A percentile compares a stretch with the other conserved stretches of the same genome.
Evolutionary conservation across 164 flowering plant species (phyloP).

Genomic region (Aristolochia fimbriata): DNA sequence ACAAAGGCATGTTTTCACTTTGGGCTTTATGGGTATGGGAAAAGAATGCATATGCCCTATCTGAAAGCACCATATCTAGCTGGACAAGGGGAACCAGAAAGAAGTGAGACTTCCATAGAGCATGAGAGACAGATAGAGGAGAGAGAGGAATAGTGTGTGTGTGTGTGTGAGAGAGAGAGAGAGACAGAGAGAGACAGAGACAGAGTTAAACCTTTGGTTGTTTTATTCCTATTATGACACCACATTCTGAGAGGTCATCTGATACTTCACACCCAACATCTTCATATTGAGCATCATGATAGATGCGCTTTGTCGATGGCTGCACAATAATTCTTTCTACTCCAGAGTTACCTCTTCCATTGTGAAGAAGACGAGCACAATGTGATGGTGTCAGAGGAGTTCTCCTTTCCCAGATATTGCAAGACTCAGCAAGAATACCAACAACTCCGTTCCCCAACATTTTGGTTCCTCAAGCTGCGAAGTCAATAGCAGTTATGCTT

Average conservation of each 20-base stretch:
- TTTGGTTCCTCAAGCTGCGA: not conserved
- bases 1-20: slow-evolving; percentile 89
- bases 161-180: not conserved
- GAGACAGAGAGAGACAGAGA: not conserved
- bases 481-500: not conserved
- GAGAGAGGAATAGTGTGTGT: not conserved
- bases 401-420: slow-evolving; percentile 93
- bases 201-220: slow-evolving; percentile 69
- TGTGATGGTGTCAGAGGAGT: slow-evolving; percentile 85
- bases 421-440: slow-evolving; percentile 76
- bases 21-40: slow-evolving; percentile 99
- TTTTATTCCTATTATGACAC: slow-evolving; percentile 80
- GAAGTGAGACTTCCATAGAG: not conserved
- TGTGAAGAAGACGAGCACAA: slow-evolving; percentile 75
- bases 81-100: slow-evolving; percentile 19
- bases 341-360: slow-evolving; percentile 47
- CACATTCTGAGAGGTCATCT: slow-evolving; percentile 87
- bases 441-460: slow-evolving; percentile 92
- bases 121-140: not conserved
- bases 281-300: slow-evolving; percentile 77
- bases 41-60: slow-evolving; percentile 86
- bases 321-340: slow-evolving; percentile 71
- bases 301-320: slow-evolving; percentile 93
- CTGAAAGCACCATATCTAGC: slow-evolving; percentile 92
- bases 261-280: slow-evolving; percentile 98